Base-by-base conservation (phyloP, 345 rosid species). In the Aurinia saxatilis region DNA sequence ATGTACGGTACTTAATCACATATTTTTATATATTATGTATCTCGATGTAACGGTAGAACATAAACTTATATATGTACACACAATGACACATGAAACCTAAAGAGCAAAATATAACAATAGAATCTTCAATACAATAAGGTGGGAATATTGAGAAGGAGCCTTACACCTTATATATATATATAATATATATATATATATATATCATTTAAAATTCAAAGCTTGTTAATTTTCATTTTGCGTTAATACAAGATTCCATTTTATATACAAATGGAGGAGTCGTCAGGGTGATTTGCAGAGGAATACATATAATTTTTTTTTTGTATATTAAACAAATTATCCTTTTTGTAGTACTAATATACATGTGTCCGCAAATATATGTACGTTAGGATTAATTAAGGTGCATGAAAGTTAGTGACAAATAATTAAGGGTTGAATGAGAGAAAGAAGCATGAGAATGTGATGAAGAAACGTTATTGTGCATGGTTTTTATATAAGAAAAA, bases 381-480 rank as follows among this genome's bases (percentile, higher is more conserved):
- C 57, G 51, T 37, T 70, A 57, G 60, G 48, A 46, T 66, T 73
- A 48, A 52, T 66, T 53, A 45, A 60, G 55, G 44, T 64, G 66
- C 75, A 71, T 71, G 61, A 57, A 65, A 65, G 61, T 71, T 50
- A 57, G 75, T 35, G 75, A 57, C 17, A 65, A 10, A 41, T 65
- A 50, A 50, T 50, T 41, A 64, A 50, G 68, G 39, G 50, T 19
- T 47, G 51, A 63, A 57, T 16, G 47, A 16, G 46, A 39, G 30
- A 59, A 50, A 15, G 21, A 25, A 50, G 42, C 63, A 27, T 70
- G 58, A 55, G 38, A 63, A 9, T 62, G 52, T 55, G 63, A 47
- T 31, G 58, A 55, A 70, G 9, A 70, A 39, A n/a, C n/a, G n/a
- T n/a, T n/a, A n/a, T n/a, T n/a, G n/a, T n/a, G n/a, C n/a, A n/a